These are phyloP conservation scores for Backusella psychrophila DNA, from an alignment of 192 early-diverging fungal species.

Conservation along the genomic window DNA sequence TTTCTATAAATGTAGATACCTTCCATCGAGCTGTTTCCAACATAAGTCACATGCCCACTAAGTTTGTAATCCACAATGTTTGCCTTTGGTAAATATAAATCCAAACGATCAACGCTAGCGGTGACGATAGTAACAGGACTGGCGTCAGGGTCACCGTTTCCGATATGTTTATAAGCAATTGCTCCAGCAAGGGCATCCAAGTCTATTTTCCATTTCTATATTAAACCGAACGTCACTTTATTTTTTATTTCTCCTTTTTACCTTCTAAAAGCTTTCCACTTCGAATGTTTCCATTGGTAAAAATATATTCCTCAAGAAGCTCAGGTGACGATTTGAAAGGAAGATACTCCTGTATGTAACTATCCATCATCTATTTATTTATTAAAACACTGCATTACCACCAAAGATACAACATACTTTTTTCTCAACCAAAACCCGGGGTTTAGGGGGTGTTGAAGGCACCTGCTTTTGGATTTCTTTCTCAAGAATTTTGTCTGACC, in stretches of 20 bases:
- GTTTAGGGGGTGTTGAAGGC: background rate
- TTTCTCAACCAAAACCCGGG: constrained; percentile 11
- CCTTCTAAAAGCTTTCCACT: constrained; percentile 84
- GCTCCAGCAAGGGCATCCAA: constrained; percentile 81
- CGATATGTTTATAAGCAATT: constrained; percentile 73
- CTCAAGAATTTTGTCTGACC: constrained; percentile 39
- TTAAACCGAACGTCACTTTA: background rate
- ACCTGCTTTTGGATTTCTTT: constrained; percentile 17
- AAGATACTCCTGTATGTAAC: constrained; percentile 75
- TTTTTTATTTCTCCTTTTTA: constrained; percentile 9
- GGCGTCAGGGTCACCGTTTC: constrained; percentile 35
- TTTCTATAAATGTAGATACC: constrained; percentile 18
- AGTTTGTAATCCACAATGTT: constrained; percentile 70
- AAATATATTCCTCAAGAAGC: constrained; percentile 80
- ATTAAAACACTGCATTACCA: background rate
- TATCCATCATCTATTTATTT: constrained; percentile 63
- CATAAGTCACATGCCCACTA: constrained; percentile 80
- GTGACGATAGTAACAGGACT: constrained; percentile 78
- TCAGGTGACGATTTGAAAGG: constrained; percentile 74
- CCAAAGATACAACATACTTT: constrained; percentile 8
- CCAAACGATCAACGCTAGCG: constrained; percentile 86
- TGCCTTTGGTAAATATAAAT: constrained; percentile 63
- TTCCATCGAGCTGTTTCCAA: constrained; percentile 92
- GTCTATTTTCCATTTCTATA: constrained; percentile 26
- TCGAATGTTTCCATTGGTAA: constrained; percentile 69